Evolutionary conservation across 2,329 filamentous ascomycete genomes (phyloP).

Genomic region (Cytospora piceicola): DNA sequence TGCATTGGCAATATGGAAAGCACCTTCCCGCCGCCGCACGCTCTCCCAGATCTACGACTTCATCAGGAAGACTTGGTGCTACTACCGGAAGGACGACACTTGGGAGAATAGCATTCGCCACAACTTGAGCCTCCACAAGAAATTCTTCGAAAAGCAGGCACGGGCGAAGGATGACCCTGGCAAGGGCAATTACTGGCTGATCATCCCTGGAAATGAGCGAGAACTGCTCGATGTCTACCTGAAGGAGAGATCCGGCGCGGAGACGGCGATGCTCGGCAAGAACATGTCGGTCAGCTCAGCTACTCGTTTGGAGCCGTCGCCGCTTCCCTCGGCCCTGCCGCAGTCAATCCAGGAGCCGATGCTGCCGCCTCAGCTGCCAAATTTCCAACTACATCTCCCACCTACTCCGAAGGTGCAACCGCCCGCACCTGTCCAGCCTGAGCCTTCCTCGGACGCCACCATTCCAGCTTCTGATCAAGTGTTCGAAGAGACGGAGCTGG

Average conservation of each 20-base stretch:
- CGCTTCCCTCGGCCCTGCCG: constrained; percentile 38
- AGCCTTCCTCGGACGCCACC: constrained; percentile 78
- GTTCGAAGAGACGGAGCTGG: constrained; percentile 44
- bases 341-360: constrained; percentile 21
- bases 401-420: constrained; percentile 53
- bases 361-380: constrained; percentile 32
- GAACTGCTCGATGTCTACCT: constrained; percentile 64
- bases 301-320: constrained; percentile 56
- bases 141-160: constrained; percentile 86
- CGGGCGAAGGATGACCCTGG: constrained; percentile 95
- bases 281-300: constrained; percentile 61
- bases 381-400: constrained; percentile 35
- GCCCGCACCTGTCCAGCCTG: constrained; percentile 44
- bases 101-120: constrained; percentile 99
- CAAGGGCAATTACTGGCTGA: constrained; percentile 97
- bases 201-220: constrained; percentile 85
- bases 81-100: constrained; percentile 81
- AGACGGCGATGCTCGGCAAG: constrained; percentile 46
- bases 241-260: constrained; percentile 69
- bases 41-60: constrained; percentile 98
- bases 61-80: constrained; percentile 94
- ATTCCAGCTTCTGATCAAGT: constrained; percentile 71
- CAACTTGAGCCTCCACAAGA: constrained; percentile 95
- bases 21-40: constrained; percentile 80
- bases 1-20: constrained; percentile 92